Base-by-base conservation (phyloP, 2,329 filamentous ascomycete genomes). In the Colletotrichum caudatum region DNA sequence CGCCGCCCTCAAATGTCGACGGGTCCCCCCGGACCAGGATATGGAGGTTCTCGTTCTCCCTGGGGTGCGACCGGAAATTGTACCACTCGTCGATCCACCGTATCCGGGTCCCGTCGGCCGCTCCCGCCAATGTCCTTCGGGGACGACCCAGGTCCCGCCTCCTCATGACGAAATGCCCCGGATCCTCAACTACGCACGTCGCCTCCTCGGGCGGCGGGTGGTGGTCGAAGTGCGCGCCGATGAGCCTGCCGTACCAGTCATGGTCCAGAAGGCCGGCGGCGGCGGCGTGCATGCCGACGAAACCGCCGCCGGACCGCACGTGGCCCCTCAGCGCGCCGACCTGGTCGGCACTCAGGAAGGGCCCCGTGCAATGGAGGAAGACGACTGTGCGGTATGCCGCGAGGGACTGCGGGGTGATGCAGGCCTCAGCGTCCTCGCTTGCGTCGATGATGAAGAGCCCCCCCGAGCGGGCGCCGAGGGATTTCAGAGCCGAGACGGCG, bases 81-180 rank as follows among this genome's bases (percentile, higher is more conserved):
- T 84, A 84, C 81, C 82, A 84, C 74, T 84, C 82, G 62, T 84
- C 82, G 64, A 80, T 77, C 78, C 79, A 82, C 6, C 73, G 64
- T 72, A 41, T 65, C 53, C 53, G 37, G 26, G 12, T 23, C 14
- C 18, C 37, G 8, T 29, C 33, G 12, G 44, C 29, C 20, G 39
- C n/a, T 16, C 64, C 26, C 44, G n/a, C 33, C 53, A 76, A 57
- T 50, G 74, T 53, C 4, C 63, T 62, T 18, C 29, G 69, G 59
- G 29, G 54, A 11, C 7, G 54, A 11, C 7, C 64, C 33, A 11
- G 41, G 51, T 18, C 66, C 3, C 59, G 73, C 2, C 70, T 74
- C 14, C 70, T 74, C 14, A 81, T 74, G 39, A 82, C 79, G 23
- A 74, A 75, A 71, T 83, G 80, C 1, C 59, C 56, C 6, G 67